These are phyloP conservation scores for Ceratorhiza oryzae-sativae DNA, from an alignment of 1,284 basidiomycete genomes.

Conservation along the genomic window DNA sequence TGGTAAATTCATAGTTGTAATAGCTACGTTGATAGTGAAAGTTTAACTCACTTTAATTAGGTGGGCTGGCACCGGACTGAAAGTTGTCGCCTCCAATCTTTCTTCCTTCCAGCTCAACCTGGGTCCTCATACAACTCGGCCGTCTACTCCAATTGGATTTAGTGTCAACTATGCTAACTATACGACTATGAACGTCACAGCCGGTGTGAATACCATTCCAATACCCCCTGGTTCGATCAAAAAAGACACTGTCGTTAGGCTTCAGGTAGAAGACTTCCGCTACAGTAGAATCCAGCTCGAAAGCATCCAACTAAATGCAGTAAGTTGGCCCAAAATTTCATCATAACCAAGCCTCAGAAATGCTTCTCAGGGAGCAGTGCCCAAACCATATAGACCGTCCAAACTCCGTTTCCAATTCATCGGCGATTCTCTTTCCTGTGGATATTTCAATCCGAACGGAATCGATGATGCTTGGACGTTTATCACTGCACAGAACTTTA, in stretches of 20 bases:
- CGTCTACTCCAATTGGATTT: constrained; percentile 58
- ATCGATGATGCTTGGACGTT: constrained; percentile 67
- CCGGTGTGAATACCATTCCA: constrained; percentile 58
- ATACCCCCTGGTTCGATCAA: constrained; percentile 44
- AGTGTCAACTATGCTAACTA: constrained; percentile 60
- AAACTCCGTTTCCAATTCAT: constrained; percentile 63
- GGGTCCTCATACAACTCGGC: constrained; percentile 61
- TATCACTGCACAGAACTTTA: constrained; percentile 60
- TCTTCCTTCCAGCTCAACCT: constrained; percentile 58
- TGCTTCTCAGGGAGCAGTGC: constrained; percentile 54
- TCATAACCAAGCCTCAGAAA: not conserved
- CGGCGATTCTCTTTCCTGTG: constrained; percentile 64
- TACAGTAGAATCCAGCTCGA: constrained; percentile 64
- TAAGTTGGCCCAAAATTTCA: constrained; percentile 45
- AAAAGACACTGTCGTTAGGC: constrained; percentile 53
- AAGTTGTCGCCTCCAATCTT: constrained; percentile 58
- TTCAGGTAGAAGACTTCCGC: constrained; percentile 65
- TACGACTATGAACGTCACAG: constrained; percentile 58
- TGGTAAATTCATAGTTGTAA: too few species aligned
- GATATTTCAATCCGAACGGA: constrained; percentile 7
- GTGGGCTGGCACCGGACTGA: constrained; percentile 63
- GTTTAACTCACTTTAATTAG: constrained; percentile 39
- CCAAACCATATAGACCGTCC: constrained; percentile 59
- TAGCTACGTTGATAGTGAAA: too few species aligned
- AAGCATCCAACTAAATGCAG: constrained; percentile 57